Evolutionary conservation across 805 yeast species (phyloP).

Genomic region (Wickerhamomyces xylosicus): DNA sequence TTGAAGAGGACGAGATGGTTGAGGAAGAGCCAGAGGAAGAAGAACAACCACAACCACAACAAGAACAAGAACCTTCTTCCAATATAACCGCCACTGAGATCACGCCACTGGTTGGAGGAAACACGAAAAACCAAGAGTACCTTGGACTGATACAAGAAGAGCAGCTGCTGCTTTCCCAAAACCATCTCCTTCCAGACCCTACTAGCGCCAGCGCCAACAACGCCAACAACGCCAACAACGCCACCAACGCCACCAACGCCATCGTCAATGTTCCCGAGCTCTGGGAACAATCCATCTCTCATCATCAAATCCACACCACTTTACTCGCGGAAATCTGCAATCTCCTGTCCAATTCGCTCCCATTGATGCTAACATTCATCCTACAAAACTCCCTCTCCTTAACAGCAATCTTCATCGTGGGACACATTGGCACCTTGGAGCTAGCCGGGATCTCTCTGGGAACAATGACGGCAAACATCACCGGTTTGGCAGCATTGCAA

Average conservation of each 20-base stretch:
- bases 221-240: too few species aligned
- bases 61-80: too few species aligned
- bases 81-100: conserved; percentile 2
- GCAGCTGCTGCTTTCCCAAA: too few species aligned
- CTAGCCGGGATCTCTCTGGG: conserved; percentile 79
- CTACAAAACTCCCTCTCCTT: conserved; percentile 19
- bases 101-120: conserved; percentile 6
- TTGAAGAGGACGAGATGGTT: neutral
- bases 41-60: neutral
- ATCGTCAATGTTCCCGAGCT: conserved; percentile 12
- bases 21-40: neutral
- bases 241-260: too few species aligned
- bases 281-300: conserved; percentile 18
- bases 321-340: conserved; percentile 12
- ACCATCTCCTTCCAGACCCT: too few species aligned
- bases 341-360: conserved; percentile 13
- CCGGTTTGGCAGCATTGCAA: conserved; percentile 64
- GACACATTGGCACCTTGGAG: conserved; percentile 70
- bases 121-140: too few species aligned
- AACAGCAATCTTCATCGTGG: conserved; percentile 36
- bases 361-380: conserved; percentile 17
- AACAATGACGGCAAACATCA: conserved; percentile 75
- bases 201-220: too few species aligned
- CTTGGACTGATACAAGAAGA: too few species aligned
- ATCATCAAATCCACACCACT: conserved; percentile 15